Evolutionary conservation across 345 rosid genomes (phyloP), one percentile per base, ranked within the genome.

Genomic region (Gossypioides kirkii): DNA sequence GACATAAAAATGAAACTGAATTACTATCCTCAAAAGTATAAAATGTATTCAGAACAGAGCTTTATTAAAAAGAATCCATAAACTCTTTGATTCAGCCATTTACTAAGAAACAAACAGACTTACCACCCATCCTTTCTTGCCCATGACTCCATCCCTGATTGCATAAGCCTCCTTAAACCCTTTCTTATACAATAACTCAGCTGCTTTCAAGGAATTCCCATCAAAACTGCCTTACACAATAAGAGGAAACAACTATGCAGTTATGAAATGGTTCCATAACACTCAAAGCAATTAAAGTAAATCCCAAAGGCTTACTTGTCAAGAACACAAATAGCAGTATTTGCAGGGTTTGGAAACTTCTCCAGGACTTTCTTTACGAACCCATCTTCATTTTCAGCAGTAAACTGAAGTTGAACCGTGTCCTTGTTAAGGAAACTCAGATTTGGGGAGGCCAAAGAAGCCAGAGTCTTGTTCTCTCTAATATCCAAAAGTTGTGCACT

Each of bases 51-150:
- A 16, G 28, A 61, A 16, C 18, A 61, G 45, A 13, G 13, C 66
- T 60, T 42, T 18, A 60, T 13, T 14, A 26, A 18, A 60, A 25
- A 32, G 18, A 28, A 26, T 62, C 46, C 46, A 38, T n/a, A 16
- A 38, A 62, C 28, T 43, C 53, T 20, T 22, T 8, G 23, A 52
- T 43, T 25, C 54, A 61, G 32, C 53, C 36, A 55, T 53, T 38
- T 18, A 18, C 14, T 63, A 16, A 61, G 43, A 77, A 20, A 85
- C 16, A 61, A 69, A 67, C 60, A 73, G 77, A 54, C 90, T 87
- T 90, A 94, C 97, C 96, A 90, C 50, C 98, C 97, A 94, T 45
- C 97, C 98, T 10, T 91, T 88, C 78, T 89, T 84, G 84, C 97
- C 97, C 77, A 89, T 81, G 13, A 87, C 93, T 3, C 98, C 98